Percentiles rank a stretch among this genome's conserved stretches.
phyloP scores from a whole-genome alignment of 2,329 filamentous ascomycete genomes.

The Ambrosiella xylebori region DNA sequence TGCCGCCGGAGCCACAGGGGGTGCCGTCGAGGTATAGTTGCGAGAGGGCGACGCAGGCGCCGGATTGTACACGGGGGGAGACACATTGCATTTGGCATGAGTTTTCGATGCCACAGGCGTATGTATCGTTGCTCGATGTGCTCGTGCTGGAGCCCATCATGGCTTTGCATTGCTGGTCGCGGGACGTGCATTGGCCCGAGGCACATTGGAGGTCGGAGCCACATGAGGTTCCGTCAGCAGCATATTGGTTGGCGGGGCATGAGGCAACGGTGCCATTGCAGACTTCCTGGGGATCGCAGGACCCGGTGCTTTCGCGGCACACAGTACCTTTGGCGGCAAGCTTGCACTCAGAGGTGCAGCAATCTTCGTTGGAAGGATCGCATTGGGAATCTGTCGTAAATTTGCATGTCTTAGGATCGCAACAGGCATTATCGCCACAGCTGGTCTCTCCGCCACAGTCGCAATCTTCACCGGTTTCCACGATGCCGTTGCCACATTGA shows the following conservation, averaged over 20 bases:
- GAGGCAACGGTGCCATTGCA: conserved; percentile 56
- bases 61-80: conserved; percentile 47
- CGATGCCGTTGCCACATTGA: conserved; percentile 92
- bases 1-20: conserved; percentile 60
- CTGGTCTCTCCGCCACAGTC: conserved; percentile 68
- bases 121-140: conserved; percentile 61
- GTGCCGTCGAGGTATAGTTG: conserved; percentile 94
- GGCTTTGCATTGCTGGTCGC: conserved; percentile 74
- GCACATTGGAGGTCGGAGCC: conserved; percentile 60
- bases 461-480: conserved; percentile 85
- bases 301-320: conserved; percentile 62
- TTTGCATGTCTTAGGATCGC: conserved; percentile 70
- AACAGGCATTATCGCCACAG: conserved; percentile 66
- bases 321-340: conserved; percentile 51
- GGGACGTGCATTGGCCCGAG: conserved; percentile 84
- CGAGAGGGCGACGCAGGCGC: conserved; percentile 56
- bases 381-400: conserved; percentile 64
- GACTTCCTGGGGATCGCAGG: conserved; percentile 71
- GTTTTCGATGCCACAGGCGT: conserved; percentile 43
- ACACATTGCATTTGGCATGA: conserved; percentile 65
- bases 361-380: conserved; percentile 67
- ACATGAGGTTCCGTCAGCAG: conserved; percentile 54
- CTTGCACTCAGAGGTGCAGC: conserved; percentile 51
- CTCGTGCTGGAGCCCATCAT: conserved; percentile 60
- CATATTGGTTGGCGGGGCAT: conserved; percentile 58